phyloP scores from a whole-genome alignment of 768 basidiomycete species.

The Filobasidium floriforme region DNA sequence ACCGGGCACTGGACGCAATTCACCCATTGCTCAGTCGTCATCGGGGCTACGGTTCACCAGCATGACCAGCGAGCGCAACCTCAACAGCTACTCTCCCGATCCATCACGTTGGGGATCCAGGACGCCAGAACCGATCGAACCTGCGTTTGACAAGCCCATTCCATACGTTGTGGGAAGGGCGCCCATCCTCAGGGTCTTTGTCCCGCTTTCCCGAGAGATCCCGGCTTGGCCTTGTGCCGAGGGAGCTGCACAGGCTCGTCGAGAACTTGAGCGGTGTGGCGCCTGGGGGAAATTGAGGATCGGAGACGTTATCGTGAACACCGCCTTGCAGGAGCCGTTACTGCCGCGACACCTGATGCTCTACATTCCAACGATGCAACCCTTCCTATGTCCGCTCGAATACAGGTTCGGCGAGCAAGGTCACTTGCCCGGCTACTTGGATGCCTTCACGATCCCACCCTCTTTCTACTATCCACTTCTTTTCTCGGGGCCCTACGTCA shows the following conservation, averaged over 20 bases:
- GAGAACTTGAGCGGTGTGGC: slow-evolving; percentile 42
- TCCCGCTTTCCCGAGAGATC: slow-evolving; percentile 37
- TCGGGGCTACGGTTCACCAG: slow-evolving; percentile 21
- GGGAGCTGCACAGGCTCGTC: slow-evolving; percentile 31
- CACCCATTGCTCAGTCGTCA: slow-evolving; percentile 1
- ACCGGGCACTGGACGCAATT: slow-evolving; percentile 9
- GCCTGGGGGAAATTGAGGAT: slow-evolving; percentile 32
- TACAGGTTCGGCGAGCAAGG: slow-evolving; percentile 30
- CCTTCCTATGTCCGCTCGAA: slow-evolving; percentile 40
- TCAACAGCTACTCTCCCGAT: slow-evolving; percentile 16
- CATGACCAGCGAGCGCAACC: slow-evolving; percentile 9
- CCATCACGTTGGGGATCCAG: slow-evolving; percentile 3
- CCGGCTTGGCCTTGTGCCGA: slow-evolving; percentile 40
- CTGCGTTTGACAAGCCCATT: slow-evolving; percentile 39
- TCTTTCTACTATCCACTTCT: slow-evolving; percentile 41
- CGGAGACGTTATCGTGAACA: slow-evolving; percentile 42
- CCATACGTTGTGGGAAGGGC: slow-evolving; percentile 35
- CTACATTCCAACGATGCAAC: slow-evolving; percentile 37
- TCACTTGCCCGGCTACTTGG: slow-evolving; percentile 40
- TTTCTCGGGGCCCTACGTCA: slow-evolving; percentile 37
- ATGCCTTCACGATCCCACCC: slow-evolving; percentile 42
- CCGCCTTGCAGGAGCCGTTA: slow-evolving; percentile 33
- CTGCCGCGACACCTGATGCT: slow-evolving; percentile 37
- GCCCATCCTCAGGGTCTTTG: slow-evolving; percentile 40
- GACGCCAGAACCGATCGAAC: slow-evolving; percentile 25